Evolutionary conservation across 306 rosid genomes (phyloP).

Genomic region (Spatholobus suberectus): DNA sequence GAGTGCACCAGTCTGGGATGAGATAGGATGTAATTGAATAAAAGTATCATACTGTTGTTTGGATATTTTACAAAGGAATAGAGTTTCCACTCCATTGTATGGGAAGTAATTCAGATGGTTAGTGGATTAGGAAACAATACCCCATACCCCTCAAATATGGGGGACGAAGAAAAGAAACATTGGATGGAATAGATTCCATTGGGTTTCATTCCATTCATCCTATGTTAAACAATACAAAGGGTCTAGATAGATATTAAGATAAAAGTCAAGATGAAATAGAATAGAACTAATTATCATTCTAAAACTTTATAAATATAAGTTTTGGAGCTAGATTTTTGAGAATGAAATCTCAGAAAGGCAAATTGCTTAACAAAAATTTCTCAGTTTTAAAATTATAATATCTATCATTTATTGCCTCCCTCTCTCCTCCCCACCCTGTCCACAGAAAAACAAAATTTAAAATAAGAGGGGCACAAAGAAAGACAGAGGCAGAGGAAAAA

Average conservation of each 20-base stretch:
- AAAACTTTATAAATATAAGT: not conserved
- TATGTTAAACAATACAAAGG: not conserved
- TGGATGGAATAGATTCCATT: not conserved
- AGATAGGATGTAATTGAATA: not conserved
- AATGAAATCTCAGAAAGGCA: not conserved
- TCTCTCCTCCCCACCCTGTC: not conserved
- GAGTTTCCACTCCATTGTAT: not conserved
- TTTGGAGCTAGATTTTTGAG: constrained; percentile 23
- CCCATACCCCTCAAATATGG: constrained; percentile 1
- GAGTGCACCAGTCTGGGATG: not conserved
- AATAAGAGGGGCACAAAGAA: not conserved
- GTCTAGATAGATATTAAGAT: constrained; percentile 6
- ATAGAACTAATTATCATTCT: constrained; percentile 28
- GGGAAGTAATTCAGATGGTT: not conserved
- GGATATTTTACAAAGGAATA: not conserved
- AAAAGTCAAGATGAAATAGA: constrained; percentile 15
- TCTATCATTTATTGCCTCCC: constrained; percentile 4
- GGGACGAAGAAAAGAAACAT: not conserved
- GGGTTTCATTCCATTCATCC: not conserved
- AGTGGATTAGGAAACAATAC: not conserved
- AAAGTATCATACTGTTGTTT: not conserved
- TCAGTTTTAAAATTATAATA: constrained; percentile 12
- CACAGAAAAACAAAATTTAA: not conserved
- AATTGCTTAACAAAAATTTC: constrained; percentile 17
- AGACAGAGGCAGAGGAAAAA: not conserved